phyloP scores from a whole-genome alignment of 352 stramenopile genomes.

The Globisporangium uncinulatum region DNA sequence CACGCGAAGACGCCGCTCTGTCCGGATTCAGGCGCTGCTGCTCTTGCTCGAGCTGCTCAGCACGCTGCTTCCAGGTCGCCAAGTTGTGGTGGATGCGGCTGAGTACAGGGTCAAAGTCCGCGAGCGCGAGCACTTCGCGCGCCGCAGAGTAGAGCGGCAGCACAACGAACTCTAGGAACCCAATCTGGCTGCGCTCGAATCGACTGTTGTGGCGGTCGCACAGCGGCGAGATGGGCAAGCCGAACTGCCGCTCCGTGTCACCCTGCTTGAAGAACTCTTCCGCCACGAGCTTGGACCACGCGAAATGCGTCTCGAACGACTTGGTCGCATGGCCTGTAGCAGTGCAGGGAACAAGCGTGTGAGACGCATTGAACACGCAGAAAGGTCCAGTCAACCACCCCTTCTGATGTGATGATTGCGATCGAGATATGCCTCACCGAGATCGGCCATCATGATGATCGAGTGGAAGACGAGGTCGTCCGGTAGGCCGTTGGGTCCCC shows the following conservation, averaged over 20 bases:
- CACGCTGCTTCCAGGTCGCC: conserved; percentile 31
- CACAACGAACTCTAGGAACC: conserved; percentile 71
- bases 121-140: conserved; percentile 38
- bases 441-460: conserved; percentile 72
- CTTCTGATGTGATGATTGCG: background rate
- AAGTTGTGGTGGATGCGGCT: conserved; percentile 42
- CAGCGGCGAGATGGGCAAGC: conserved; percentile 51
- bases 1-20: too few species aligned
- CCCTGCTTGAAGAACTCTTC: conserved; percentile 73
- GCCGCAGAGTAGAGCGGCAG: conserved; percentile 54
- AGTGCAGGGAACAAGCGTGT: background rate
- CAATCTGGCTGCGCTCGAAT: conserved; percentile 68
- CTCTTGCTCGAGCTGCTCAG: conserved; percentile 9
- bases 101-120: conserved; percentile 41
- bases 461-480: conserved; percentile 61
- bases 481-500: conserved; percentile 12
- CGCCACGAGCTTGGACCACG: conserved; percentile 52
- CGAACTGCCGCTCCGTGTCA: conserved; percentile 52
- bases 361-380: background rate
- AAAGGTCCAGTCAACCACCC: background rate
- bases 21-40: background rate
- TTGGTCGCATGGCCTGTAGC: conserved; percentile 45
- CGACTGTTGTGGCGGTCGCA: conserved; percentile 44
- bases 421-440: conserved; percentile 17
- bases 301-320: conserved; percentile 45